A percentile compares a stretch with the other conserved stretches of the same genome.
Evolutionary conservation across 1,284 basidiomycete genomes (phyloP).

Genomic region (Microbotryum lychnidis-dioicae): DNA sequence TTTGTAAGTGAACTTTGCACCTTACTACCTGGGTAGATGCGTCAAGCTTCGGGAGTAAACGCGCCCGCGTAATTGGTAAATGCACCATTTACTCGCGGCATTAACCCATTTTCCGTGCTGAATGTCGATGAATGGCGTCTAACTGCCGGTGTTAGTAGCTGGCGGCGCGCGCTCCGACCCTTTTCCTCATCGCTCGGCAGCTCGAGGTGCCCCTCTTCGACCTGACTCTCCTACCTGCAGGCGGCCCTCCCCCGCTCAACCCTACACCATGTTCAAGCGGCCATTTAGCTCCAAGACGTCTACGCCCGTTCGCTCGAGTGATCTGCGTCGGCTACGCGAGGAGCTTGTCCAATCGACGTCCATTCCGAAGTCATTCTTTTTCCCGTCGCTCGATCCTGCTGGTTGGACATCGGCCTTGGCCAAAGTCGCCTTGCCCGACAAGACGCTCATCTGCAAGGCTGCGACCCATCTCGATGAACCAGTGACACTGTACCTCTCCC

Average conservation of each 20-base stretch:
- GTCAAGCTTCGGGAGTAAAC: too few species aligned
- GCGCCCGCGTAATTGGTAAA: too few species aligned
- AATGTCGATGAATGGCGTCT: too few species aligned
- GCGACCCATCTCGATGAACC: slow-evolving; percentile 25
- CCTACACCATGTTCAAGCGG: slow-evolving; percentile 25
- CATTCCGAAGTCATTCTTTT: not conserved
- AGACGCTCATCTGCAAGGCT: slow-evolving; percentile 7
- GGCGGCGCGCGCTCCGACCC: too few species aligned
- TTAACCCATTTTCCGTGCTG: too few species aligned
- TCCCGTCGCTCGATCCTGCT: not conserved
- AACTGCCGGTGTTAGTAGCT: too few species aligned
- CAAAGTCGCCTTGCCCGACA: slow-evolving; percentile 14
- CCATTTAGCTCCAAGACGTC: slow-evolving; percentile 15
- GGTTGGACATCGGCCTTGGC: not conserved
- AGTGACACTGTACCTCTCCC: slow-evolving; percentile 12
- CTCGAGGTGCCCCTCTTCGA: too few species aligned
- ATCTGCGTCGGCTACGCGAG: slow-evolving; percentile 20
- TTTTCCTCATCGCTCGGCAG: too few species aligned
- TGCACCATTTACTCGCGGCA: too few species aligned
- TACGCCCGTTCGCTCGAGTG: slow-evolving; percentile 18
- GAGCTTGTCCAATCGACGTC: not conserved
- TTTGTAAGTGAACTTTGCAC: too few species aligned
- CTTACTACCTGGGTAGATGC: too few species aligned
- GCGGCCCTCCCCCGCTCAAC: not conserved
- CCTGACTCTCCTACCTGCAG: not conserved